Conservation (phyloP, 371 early-diverging fungal species). For the Quaeritorhiza haematococci region DNA sequence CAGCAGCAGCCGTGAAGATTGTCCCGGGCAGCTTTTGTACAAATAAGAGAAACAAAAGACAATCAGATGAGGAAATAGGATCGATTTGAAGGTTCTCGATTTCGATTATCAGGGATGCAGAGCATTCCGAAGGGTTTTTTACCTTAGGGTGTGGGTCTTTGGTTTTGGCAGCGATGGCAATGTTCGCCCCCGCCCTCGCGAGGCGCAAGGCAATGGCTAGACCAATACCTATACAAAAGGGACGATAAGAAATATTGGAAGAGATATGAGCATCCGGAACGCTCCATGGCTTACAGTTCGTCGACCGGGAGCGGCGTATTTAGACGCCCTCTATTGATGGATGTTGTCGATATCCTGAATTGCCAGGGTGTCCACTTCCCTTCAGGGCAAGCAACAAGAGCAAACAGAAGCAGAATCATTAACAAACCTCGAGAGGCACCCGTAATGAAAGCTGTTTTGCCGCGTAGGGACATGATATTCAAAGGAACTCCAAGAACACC, state of each 20-base stretch:
- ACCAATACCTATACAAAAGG: conserved; percentile 61
- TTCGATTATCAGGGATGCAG: conserved; percentile 8
- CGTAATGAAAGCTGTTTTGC: conserved; percentile 67
- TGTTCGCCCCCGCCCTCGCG: conserved; percentile 64
- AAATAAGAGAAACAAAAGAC: neutral
- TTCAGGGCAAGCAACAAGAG: neutral
- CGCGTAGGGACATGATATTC: no score
- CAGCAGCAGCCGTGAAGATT: conserved; percentile 69
- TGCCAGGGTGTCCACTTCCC: neutral
- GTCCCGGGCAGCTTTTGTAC: conserved; percentile 68
- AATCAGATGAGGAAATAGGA: neutral
- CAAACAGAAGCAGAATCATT: neutral
- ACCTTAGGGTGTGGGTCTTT: conserved; percentile 67
- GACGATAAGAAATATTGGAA: conserved; percentile 7
- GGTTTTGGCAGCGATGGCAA: conserved; percentile 79
- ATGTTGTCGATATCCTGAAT: neutral
- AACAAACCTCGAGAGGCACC: conserved; percentile 53
- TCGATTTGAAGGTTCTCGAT: neutral
- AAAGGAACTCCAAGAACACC: no score
- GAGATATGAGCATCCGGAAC: neutral
- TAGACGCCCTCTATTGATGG: neutral
- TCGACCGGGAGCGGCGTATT: neutral
- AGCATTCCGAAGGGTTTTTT: no score
- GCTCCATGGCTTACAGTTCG: neutral
- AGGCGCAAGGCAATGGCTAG: conserved; percentile 66